Base-by-base conservation (phyloP, 345 rosid genomes). In the Cardamine resedifolia region DNA sequence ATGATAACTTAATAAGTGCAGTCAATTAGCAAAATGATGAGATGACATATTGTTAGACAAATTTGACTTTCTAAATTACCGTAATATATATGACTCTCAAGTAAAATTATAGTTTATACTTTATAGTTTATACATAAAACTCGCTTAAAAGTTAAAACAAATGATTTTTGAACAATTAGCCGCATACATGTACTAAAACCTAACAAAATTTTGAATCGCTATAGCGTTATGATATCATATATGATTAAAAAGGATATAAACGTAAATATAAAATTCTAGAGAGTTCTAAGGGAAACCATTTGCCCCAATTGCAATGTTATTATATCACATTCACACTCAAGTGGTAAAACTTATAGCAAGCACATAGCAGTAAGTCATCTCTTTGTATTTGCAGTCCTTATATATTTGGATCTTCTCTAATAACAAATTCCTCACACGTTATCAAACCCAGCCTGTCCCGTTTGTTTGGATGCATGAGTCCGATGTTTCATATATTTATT, bases 391-490 rank as follows among this genome's bases (percentile, higher is more conserved):
- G 48, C 67, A 28, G 11, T 44, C 61, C 24, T 66, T 14, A n/a
- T 14, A n/a, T 10, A 39, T 51, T 52, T 68, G 63, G 63, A 52
- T 68, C 39, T 48, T 60, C 45, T 58, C 33, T 10, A n/a, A n/a
- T 33, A 38, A 58, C 18, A 74, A 75, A 52, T 33, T 7, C 10
- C 31, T n/a, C 57, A 43, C 64, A 67, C 50, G 64, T 67, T 41
- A 67, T 33, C 18, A 6, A 69, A 31, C 41, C 64, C 74, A 69
- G 70, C 52, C 64, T 75, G 70, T 68, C 59, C 20, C 28, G 6
- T 62, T 75, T 68, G 68, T 68, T 51, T 68, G 64, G 48, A 62
- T 34, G 64, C 15, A 75, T 75, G 79, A 75, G 43, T 53, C 7
- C 33, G 79, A 75, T 68, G 74, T 75, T 55, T 75, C 74, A 44